Percentiles rank a stretch among this genome's conserved stretches.
These are phyloP conservation scores for Podospora anserina DNA, from an alignment of 495 filamentous ascomycete species.

Conservation along the genomic window DNA sequence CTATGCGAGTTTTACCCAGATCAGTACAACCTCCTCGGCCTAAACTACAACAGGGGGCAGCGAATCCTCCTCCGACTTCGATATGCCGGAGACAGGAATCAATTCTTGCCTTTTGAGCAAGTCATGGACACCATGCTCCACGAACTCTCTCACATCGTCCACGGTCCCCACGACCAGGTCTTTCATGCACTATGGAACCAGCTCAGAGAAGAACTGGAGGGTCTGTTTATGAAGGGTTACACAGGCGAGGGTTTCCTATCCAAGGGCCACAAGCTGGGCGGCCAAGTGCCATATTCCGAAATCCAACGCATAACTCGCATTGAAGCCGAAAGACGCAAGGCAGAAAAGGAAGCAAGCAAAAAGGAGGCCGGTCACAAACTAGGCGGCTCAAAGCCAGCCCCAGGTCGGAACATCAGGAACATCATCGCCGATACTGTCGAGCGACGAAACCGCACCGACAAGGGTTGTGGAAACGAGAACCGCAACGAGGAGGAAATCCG, in stretches of 20 bases:
- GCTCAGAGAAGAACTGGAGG: constrained; percentile 78
- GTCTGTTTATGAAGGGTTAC: constrained; percentile 74
- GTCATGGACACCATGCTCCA: constrained; percentile 92
- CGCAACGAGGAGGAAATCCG: constrained; percentile 56
- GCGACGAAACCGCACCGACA: constrained; percentile 54
- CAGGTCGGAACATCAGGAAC: constrained; percentile 68
- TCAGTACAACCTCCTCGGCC: constrained; percentile 68
- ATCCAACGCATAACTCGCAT: constrained; percentile 70
- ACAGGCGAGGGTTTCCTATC: constrained; percentile 88
- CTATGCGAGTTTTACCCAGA: constrained; percentile 83
- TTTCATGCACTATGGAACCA: constrained; percentile 88
- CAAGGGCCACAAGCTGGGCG: constrained; percentile 67
- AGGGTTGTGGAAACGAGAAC: constrained; percentile 73
- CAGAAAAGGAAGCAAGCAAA: constrained; percentile 46
- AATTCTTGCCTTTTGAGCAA: constrained; percentile 78
- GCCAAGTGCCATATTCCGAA: constrained; percentile 63
- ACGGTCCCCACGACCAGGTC: constrained; percentile 75
- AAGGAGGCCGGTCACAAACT: constrained; percentile 62
- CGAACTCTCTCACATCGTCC: constrained; percentile 86
- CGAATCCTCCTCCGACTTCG: constrained; percentile 83
- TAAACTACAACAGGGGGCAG: constrained; percentile 74
- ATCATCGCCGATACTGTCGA: constrained; percentile 72
- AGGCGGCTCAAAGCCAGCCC: constrained; percentile 59
- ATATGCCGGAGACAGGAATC: constrained; percentile 66
- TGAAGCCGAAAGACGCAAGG: constrained; percentile 69